Evolutionary conservation across 2,329 filamentous ascomycete genomes (phyloP).

Genomic region (Zymoseptoria crescenta): DNA sequence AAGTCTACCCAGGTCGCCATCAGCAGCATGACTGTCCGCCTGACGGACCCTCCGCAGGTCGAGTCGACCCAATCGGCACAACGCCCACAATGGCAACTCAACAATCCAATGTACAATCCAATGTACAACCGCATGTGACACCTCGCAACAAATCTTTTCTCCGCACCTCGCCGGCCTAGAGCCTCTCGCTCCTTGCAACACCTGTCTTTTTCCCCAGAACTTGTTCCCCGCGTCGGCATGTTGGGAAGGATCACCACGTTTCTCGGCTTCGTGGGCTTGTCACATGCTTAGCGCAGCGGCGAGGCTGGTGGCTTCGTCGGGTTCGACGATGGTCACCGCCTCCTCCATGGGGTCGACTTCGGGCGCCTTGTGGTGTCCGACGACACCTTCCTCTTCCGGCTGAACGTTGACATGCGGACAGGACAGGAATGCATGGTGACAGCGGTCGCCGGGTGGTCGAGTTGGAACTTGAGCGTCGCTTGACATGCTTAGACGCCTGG

Average conservation of each 20-base stretch:
- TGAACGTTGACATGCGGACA: not conserved
- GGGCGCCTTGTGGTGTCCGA: too few species aligned
- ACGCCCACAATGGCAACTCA: not conserved
- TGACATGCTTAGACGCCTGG: too few species aligned
- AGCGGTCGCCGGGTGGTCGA: too few species aligned
- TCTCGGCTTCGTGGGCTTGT: not conserved
- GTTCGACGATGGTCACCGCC: not conserved
- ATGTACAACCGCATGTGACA: not conserved
- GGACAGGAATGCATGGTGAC: not conserved
- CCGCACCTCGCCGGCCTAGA: too few species aligned
- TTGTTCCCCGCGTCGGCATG: not conserved
- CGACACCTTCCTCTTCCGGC: not conserved
- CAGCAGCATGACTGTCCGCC: not conserved
- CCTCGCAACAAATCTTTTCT: not conserved
- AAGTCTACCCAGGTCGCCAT: too few species aligned
- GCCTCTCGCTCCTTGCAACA: too few species aligned
- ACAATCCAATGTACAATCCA: not conserved
- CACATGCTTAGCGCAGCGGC: not conserved
- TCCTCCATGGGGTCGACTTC: not conserved
- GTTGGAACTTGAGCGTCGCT: too few species aligned
- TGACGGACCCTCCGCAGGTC: not conserved
- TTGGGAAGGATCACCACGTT: not conserved
- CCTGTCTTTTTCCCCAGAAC: not conserved
- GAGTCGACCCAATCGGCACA: not conserved
- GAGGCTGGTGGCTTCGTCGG: not conserved